Conservation (phyloP, 2,329 filamentous ascomycete species). For the Curvularia hawaiiensis region DNA sequence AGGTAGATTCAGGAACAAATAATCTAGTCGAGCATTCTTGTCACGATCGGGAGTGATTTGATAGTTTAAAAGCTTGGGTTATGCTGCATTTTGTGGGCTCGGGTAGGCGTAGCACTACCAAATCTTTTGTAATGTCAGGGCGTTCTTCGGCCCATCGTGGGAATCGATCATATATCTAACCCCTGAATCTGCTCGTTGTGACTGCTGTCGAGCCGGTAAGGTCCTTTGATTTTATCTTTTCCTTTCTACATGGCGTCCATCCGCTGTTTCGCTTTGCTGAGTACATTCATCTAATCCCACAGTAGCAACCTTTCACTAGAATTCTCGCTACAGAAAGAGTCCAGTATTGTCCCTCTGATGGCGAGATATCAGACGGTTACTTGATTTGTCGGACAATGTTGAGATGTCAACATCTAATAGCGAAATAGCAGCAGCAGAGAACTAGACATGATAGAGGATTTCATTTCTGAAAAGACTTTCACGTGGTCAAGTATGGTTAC, state of each 20-base stretch:
- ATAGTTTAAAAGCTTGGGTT: not conserved
- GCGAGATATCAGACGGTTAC: too few species aligned
- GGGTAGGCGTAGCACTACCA: not conserved
- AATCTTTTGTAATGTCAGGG: not conserved
- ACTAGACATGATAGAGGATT: too few species aligned
- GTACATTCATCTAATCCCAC: not conserved
- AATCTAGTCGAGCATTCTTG: not conserved
- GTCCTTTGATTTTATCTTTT: not conserved
- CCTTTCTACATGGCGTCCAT: not conserved
- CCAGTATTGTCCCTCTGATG: too few species aligned
- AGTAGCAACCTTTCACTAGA: too few species aligned
- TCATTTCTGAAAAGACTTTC: too few species aligned
- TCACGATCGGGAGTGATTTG: not conserved
- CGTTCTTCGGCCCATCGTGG: not conserved
- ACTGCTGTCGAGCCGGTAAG: not conserved
- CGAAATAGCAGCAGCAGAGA: too few species aligned
- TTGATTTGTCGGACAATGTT: too few species aligned
- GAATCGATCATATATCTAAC: not conserved
- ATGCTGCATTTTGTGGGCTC: not conserved
- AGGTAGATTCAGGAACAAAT: constrained; percentile 12
- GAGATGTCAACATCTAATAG: too few species aligned
- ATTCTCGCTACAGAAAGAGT: too few species aligned
- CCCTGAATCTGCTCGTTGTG: not conserved
- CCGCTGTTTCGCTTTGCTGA: not conserved
- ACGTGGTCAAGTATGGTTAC: too few species aligned